Evolutionary conservation across 2,329 filamentous ascomycete genomes (phyloP).

Genomic region (Cladophialophora yegresii): DNA sequence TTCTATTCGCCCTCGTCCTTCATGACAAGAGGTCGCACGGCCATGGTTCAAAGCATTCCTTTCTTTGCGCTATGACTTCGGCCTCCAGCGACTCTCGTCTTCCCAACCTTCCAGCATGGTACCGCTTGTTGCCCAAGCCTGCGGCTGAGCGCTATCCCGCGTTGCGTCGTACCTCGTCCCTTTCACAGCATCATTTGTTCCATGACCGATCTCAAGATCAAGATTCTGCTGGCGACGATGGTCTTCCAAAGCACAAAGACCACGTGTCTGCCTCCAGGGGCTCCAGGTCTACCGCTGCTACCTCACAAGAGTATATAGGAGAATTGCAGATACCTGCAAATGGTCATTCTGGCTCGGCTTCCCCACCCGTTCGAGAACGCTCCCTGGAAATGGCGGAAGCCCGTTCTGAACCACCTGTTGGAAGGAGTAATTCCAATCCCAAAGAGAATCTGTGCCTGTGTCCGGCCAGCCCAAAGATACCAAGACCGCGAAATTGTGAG

Average conservation of each 20-base stretch:
- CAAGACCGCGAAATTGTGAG: conserved; percentile 70
- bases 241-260: conserved; percentile 27
- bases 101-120: conserved; percentile 45
- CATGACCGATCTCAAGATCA: conserved; percentile 20
- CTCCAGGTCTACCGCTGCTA: conserved; percentile 2
- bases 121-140: conserved; percentile 51
- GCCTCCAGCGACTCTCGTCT: conserved; percentile 28
- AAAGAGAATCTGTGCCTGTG: conserved; percentile 61
- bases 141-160: conserved; percentile 40
- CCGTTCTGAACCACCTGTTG: conserved; percentile 4
- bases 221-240: conserved; percentile 18
- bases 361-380: conserved; percentile 15
- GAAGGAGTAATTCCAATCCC: conserved; percentile 8
- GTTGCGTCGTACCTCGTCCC: conserved; percentile 38
- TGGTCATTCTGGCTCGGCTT: conserved; percentile 12
- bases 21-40: conserved; percentile 28
- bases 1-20: conserved; percentile 24
- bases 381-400: conserved; percentile 20
- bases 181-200: conserved; percentile 37
- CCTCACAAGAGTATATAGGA: conserved; percentile 17
- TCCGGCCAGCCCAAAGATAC: conserved; percentile 70
- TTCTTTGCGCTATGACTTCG: conserved; percentile 38
- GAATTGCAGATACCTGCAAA: conserved; percentile 1
- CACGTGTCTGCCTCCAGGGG: conserved; percentile 15
- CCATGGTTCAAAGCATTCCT: conserved; percentile 35